These are phyloP conservation scores for Seminavis robusta DNA, from an alignment of 108 stramenopile species.

Conservation along the genomic window DNA sequence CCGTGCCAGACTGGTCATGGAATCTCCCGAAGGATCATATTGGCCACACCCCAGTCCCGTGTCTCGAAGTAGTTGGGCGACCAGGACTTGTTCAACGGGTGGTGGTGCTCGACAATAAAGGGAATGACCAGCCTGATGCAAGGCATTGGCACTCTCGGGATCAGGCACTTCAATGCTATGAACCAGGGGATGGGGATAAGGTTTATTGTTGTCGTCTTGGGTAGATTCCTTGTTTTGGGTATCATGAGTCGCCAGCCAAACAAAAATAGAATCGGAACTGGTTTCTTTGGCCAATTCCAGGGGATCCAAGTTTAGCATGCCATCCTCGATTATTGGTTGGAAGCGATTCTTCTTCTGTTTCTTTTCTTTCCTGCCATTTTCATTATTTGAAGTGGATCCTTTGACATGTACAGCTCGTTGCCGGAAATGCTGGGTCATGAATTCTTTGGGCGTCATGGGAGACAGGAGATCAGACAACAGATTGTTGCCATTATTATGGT, in stretches of 20 bases:
- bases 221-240: not conserved
- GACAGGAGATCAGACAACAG: too few relatives aligned
- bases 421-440: constrained; percentile 20
- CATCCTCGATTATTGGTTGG: too few relatives aligned
- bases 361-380: constrained; percentile 25
- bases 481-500: too few relatives aligned
- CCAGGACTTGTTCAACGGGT: constrained; percentile 67
- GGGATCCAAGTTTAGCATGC: too few relatives aligned
- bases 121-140: constrained; percentile 68
- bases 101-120: constrained; percentile 91
- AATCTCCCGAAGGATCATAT: constrained; percentile 55
- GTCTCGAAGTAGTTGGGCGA: constrained; percentile 46
- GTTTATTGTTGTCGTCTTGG: not conserved
- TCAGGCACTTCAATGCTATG: constrained; percentile 76
- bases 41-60: constrained; percentile 83
- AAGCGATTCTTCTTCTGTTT: constrained; percentile 30
- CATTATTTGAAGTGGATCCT: constrained; percentile 3
- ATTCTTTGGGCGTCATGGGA: constrained; percentile 7
- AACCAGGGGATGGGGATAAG: constrained; percentile 16
- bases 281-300: too few relatives aligned
- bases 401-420: constrained; percentile 28
- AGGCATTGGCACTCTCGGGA: constrained; percentile 59
- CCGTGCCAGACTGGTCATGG: constrained; percentile 39
- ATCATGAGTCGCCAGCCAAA: constrained; percentile 40
- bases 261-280: constrained; percentile 61